Evolutionary conservation across 768 basidiomycete species (phyloP).

Genomic region (Steccherinum ochraceum): DNA sequence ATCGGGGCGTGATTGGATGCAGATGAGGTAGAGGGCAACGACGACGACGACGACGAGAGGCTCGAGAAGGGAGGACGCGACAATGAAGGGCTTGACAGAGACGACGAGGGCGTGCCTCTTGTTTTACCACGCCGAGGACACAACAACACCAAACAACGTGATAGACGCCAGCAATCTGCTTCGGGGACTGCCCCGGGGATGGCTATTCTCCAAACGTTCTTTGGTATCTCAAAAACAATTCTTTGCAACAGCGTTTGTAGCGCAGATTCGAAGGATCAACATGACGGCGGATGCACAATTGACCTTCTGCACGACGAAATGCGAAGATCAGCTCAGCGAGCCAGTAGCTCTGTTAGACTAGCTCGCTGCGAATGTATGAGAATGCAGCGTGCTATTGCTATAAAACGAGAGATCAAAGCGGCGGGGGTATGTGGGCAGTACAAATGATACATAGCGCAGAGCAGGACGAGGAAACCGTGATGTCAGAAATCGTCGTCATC

Average conservation of each 20-base stretch:
- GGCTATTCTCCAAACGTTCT: too few relatives aligned
- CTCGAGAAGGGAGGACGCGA: slow-evolving; percentile 15
- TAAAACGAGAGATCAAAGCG: background rate
- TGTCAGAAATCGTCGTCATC: slow-evolving; percentile 26
- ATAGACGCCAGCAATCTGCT: too few relatives aligned
- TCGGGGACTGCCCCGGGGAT: too few relatives aligned
- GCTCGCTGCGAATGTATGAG: too few relatives aligned
- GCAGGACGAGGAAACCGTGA: background rate
- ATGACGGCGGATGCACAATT: too few relatives aligned
- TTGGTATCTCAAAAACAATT: too few relatives aligned
- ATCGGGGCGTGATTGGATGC: slow-evolving; percentile 25
- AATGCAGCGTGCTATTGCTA: background rate
- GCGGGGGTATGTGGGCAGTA: background rate
- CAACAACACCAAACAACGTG: slow-evolving; percentile 21
- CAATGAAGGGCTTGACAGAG: slow-evolving; percentile 18
- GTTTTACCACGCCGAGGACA: slow-evolving; percentile 16
- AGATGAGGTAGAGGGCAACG: slow-evolving; percentile 1
- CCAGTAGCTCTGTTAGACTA: too few relatives aligned
- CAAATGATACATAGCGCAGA: background rate
- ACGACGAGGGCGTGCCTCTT: background rate
- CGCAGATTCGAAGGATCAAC: too few relatives aligned
- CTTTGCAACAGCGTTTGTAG: too few relatives aligned
- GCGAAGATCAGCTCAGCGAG: too few relatives aligned
- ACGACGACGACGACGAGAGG: slow-evolving; percentile 9
- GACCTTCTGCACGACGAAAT: too few relatives aligned